phyloP scores from a whole-genome alignment of 192 early-diverging fungal species.

The Coemansia sp. region DNA sequence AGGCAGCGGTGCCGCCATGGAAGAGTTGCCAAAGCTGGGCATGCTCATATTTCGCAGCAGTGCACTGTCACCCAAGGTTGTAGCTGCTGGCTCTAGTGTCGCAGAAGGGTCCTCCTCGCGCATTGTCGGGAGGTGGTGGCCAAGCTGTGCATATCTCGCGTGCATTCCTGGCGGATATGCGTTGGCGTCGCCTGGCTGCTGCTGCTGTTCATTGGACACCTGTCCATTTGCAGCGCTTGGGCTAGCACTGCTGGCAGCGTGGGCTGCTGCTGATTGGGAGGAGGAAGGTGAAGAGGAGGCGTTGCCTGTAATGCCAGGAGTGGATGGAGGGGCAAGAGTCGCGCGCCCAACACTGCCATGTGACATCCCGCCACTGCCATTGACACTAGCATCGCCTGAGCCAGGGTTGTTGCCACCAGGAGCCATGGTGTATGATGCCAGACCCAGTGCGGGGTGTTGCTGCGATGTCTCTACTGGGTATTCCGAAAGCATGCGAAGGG shows the following conservation, averaged over 20 bases:
- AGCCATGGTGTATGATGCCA: conserved; percentile 39
- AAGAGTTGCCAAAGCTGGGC: conserved; percentile 14
- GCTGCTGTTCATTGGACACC: background rate
- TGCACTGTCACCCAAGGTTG: conserved; percentile 13
- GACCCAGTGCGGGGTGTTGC: conserved; percentile 10
- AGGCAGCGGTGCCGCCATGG: conserved; percentile 8
- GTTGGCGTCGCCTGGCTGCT: background rate
- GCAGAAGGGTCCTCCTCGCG: conserved; percentile 32
- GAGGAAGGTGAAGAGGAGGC: conserved; percentile 3
- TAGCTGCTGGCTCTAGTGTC: conserved; percentile 10
- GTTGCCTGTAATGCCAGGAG: conserved; percentile 4
- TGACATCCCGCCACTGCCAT: conserved; percentile 24
- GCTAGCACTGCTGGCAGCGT: conserved; percentile 2
- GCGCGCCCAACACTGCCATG: conserved; percentile 20
- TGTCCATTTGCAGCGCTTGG: background rate
- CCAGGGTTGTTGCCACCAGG: conserved; percentile 6
- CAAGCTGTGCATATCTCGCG: conserved; percentile 28
- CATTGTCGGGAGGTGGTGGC: conserved; percentile 44
- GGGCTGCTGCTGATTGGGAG: conserved; percentile 4
- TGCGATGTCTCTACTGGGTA: conserved; percentile 21
- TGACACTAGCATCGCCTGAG: conserved; percentile 8
- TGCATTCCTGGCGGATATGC: conserved; percentile 12
- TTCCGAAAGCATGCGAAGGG: conserved; percentile 37
- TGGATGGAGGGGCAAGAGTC: background rate
- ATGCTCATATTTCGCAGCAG: conserved; percentile 47